Evolutionary conservation across 2,329 filamentous ascomycete species (phyloP), one percentile per base, ranked within the genome.

Genomic region (Sporothrix brasiliensis): DNA sequence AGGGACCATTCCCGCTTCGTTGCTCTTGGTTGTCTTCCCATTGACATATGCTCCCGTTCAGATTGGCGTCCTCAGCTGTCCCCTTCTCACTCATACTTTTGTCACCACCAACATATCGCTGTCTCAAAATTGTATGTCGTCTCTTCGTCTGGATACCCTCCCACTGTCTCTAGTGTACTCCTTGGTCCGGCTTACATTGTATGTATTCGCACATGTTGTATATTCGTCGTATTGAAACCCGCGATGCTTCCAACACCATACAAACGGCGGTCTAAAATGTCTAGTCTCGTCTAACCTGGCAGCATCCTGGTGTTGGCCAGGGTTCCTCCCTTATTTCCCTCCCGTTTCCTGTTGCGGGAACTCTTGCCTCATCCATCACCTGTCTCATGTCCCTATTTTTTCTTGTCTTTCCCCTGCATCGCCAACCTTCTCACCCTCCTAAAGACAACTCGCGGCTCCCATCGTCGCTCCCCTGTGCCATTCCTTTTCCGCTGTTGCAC

Each of bases 241-340:
- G 47, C 30, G 47, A 50, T 65, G 44, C 11, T 66, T 24, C 19
- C 14, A 39, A 66, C 27, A 50, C 34, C 44, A 50, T n/a, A 21
- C 61, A 52, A 66, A 66, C 47, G 10, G 47, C 61, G 47, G 61
- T 52, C 61, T 66, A 66, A 65, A 34, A 34, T 66, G 61, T 39
- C 61, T 66, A 50, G 61, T 41, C 44, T 66, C 61, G 61, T 66
- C 16, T 52, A 27, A 47, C n/a, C 44, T 39, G 47, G 16, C 61
- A 52, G 27, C 61, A 50, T 14, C 44, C 61, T 66, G 44, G 19
- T 52, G 52, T 52, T 27, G 61, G 61, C 47, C 14, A 66, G 47
- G 44, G 44, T 52, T 16, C 47, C 7, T 21, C 61, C 19, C n/a
- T 34, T 39, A 0, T 50, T 34, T n/a, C 54, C 44, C 16, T 7